These are phyloP conservation scores for Sphagnum magellanicum DNA, from an alignment of 228 moss, liverwort and hornwort genomes.

Conservation along the genomic window DNA sequence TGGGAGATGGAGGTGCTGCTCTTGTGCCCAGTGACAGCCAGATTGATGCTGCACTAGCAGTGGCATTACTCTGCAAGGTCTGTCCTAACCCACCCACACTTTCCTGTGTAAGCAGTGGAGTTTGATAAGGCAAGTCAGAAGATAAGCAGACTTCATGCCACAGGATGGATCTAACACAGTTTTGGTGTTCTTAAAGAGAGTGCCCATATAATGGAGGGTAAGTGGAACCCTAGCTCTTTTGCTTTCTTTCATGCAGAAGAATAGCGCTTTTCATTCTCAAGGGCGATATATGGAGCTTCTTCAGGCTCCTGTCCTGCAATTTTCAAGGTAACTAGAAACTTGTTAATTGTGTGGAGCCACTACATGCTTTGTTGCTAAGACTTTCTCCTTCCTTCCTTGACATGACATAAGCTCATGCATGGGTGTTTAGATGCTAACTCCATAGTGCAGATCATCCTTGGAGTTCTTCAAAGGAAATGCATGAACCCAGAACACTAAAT, in stretches of 20 bases:
- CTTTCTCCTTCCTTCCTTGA: background rate
- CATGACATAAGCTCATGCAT: background rate
- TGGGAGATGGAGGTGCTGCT: constrained; percentile 61
- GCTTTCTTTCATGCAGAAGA: constrained; percentile 36
- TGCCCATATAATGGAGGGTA: no score
- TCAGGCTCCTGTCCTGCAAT: constrained; percentile 49
- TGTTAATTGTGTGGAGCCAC: background rate
- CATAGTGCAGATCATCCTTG: no score
- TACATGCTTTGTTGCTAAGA: background rate
- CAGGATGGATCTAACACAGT: no score
- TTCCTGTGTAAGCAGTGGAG: background rate
- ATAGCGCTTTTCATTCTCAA: constrained; percentile 30
- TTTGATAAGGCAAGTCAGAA: background rate
- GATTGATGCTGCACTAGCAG: constrained; percentile 73
- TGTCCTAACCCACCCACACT: constrained; percentile 3
- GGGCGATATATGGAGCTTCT: constrained; percentile 78
- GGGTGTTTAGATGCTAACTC: no score
- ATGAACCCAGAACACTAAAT: no score
- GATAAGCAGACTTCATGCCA: background rate
- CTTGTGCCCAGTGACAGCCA: constrained; percentile 75
- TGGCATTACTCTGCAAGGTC: constrained; percentile 54
- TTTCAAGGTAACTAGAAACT: constrained; percentile 28
- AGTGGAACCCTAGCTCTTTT: no score
- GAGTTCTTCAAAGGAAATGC: no score
- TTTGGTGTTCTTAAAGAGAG: no score